phyloP scores from a whole-genome alignment of 495 filamentous ascomycete species.

The Xylaria castorea region DNA sequence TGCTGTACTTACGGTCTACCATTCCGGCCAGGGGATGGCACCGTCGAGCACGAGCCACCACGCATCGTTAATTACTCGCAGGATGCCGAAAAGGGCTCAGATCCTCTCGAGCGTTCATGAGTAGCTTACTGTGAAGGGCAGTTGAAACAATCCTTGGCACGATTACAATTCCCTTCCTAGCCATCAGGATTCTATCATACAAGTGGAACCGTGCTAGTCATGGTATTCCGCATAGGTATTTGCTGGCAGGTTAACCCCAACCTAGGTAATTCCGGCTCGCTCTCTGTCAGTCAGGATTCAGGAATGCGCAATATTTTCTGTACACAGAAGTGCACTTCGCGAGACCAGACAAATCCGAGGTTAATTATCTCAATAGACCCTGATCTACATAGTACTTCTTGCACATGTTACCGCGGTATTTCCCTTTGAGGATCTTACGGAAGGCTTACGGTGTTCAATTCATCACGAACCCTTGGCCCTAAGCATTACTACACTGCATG shows the following conservation, averaged over 20 bases:
- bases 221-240: slow-evolving; percentile 13
- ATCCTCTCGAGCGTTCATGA: not conserved
- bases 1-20: not conserved
- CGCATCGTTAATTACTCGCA: slow-evolving; percentile 17
- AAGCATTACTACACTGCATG: slow-evolving; percentile 17
- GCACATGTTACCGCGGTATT: slow-evolving; percentile 15
- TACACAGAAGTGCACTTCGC: slow-evolving; percentile 9
- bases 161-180: slow-evolving; percentile 14
- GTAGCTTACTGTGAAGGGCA: slow-evolving; percentile 28
- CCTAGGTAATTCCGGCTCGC: not conserved
- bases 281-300: slow-evolving; percentile 22
- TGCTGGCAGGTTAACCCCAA: slow-evolving; percentile 12
- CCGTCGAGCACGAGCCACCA: slow-evolving; percentile 12
- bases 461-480: not conserved
- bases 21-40: slow-evolving; percentile 5
- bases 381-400: slow-evolving; percentile 7
- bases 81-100: slow-evolving; percentile 8
- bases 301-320: slow-evolving; percentile 13
- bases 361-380: slow-evolving; percentile 6
- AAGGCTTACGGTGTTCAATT: slow-evolving; percentile 9
- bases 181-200: slow-evolving; percentile 13
- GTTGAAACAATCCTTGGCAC: slow-evolving; percentile 24
- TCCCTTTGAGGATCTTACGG: not conserved
- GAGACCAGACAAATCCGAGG: slow-evolving; percentile 5
- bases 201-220: slow-evolving; percentile 22